Percentiles rank a stretch among this genome's conserved stretches.
Evolutionary conservation across 805 yeast genomes (phyloP).

Genomic region (Starmera caribaea): DNA sequence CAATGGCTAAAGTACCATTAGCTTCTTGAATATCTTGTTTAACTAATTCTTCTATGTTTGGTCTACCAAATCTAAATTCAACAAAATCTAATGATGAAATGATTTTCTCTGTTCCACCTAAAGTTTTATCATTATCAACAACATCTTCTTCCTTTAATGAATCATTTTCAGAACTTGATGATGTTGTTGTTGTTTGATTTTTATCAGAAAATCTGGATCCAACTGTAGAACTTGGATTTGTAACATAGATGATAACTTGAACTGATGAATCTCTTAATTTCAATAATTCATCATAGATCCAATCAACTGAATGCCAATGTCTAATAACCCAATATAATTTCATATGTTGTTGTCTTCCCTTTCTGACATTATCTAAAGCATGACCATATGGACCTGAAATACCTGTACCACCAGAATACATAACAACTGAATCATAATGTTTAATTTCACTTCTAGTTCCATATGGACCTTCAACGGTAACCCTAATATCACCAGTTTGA

Average conservation of each 20-base stretch:
- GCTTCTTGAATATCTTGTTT: constrained; percentile 27
- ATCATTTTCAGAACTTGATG: constrained; percentile 2
- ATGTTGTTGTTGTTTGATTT: background rate
- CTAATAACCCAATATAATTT: constrained; percentile 61
- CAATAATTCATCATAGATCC: constrained; percentile 39
- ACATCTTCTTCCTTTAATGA: constrained; percentile 2
- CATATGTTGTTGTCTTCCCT: constrained; percentile 19
- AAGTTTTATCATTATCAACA: background rate
- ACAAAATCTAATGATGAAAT: constrained; percentile 16
- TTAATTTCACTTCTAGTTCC: constrained; percentile 32
- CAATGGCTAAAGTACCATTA: constrained; percentile 31
- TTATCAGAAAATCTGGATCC: constrained; percentile 1
- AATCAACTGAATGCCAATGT: constrained; percentile 38
- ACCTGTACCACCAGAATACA: constrained; percentile 45
- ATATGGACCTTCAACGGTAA: constrained; percentile 58
- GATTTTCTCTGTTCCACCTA: background rate
- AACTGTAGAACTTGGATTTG: constrained; percentile 12
- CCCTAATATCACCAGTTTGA: constrained; percentile 17
- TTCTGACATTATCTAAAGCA: constrained; percentile 18
- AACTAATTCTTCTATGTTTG: constrained; percentile 29
- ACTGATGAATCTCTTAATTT: constrained; percentile 14
- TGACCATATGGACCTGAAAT: constrained; percentile 39
- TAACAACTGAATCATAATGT: constrained; percentile 28
- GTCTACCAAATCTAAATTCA: constrained; percentile 36
- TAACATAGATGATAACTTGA: constrained; percentile 11